These are phyloP conservation scores for Pyricularia grisea DNA, from an alignment of 2,329 filamentous ascomycete genomes.

Conservation along the genomic window DNA sequence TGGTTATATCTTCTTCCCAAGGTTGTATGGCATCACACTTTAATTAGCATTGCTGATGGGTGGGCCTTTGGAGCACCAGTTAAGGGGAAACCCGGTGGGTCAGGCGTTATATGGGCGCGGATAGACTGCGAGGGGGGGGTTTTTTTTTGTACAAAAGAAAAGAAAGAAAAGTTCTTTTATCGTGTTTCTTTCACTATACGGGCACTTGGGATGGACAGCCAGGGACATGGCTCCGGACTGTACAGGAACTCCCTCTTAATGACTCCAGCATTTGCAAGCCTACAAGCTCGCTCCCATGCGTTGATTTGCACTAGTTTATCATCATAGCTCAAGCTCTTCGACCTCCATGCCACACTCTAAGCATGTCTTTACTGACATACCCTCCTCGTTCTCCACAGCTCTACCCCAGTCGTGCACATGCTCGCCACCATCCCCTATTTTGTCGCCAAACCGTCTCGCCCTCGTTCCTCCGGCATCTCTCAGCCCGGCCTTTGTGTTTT, in stretches of 20 bases:
- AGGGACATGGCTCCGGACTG: neutral
- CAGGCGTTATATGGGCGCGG: neutral
- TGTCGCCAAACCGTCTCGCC: conserved; percentile 64
- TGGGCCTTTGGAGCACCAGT: neutral
- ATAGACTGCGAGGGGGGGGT: neutral
- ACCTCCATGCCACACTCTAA: conserved; percentile 69
- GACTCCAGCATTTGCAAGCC: neutral
- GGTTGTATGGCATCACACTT: neutral
- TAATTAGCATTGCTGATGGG: neutral
- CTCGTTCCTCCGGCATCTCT: conserved; percentile 25
- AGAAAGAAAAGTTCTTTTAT: neutral
- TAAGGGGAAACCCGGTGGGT: neutral
- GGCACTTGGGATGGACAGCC: neutral
- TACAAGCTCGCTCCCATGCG: neutral
- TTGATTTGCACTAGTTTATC: neutral
- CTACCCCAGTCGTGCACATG: conserved; percentile 88
- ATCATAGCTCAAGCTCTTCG: conserved; percentile 60
- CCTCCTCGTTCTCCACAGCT: conserved; percentile 58
- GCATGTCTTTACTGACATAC: conserved; percentile 74
- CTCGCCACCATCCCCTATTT: conserved; percentile 54
- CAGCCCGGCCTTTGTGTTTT: conserved; percentile 42
- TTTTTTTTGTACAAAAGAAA: neutral
- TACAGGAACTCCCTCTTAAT: neutral
- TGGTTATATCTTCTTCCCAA: neutral
- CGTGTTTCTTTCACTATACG: neutral